These are phyloP conservation scores for Trichosporon sp. DNA, from an alignment of 1,284 basidiomycete species.

Conservation along the genomic window DNA sequence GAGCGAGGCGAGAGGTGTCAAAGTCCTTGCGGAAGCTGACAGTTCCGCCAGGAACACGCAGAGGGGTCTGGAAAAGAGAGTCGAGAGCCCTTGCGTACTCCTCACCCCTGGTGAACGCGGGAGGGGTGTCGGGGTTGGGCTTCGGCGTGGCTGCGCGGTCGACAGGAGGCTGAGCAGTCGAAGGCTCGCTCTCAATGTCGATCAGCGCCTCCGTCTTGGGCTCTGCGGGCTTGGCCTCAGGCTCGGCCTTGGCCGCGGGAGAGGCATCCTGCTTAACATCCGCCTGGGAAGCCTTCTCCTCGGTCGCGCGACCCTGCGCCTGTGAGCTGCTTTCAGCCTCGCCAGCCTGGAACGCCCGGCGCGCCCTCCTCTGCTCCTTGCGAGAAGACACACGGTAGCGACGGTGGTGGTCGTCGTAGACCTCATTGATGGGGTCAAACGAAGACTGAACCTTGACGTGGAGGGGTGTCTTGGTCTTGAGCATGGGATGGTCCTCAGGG, in stretches of 20 bases:
- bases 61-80: conserved; percentile 6
- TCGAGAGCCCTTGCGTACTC: conserved; percentile 18
- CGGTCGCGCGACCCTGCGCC: no score
- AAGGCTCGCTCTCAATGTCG: background rate
- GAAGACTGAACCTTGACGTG: conserved; percentile 32
- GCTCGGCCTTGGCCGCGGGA: background rate
- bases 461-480: conserved; percentile 62
- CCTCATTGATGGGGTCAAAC: conserved; percentile 21
- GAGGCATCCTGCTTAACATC: no score
- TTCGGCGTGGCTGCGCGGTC: background rate
- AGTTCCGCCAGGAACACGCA: conserved; percentile 11
- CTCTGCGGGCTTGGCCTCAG: background rate
- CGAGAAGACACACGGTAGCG: conserved; percentile 6
- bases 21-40: conserved; percentile 2
- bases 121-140: background rate
- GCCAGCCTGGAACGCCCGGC: background rate
- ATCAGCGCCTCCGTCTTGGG: background rate
- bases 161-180: background rate
- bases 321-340: background rate
- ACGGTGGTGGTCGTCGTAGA: conserved; percentile 18
- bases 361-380: background rate
- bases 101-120: conserved; percentile 7
- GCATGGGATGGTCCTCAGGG: conserved; percentile 64
- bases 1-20: background rate
- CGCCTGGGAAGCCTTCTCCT: background rate